Conservation (phyloP, 129 eudicot species). For the Silybum marianum region DNA sequence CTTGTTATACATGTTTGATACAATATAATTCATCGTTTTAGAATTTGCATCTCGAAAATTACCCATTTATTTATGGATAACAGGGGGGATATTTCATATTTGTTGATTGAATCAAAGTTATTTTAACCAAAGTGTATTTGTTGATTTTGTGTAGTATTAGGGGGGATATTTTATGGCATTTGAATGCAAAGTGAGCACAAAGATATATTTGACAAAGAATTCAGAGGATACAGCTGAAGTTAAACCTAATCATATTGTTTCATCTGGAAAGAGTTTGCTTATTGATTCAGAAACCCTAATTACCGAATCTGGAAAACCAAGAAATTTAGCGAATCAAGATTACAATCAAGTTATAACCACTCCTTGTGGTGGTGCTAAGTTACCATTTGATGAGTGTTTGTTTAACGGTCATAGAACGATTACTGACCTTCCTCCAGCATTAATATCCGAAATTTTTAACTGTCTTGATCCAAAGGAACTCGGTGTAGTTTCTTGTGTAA, state of each 20-base stretch:
- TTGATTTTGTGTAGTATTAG: constrained; percentile 27
- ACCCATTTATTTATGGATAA: not conserved
- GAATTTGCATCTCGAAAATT: not conserved
- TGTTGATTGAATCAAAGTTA: not conserved
- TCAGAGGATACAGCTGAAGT: constrained; percentile 33
- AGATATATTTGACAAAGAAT: constrained; percentile 35
- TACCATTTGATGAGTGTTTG: constrained; percentile 35
- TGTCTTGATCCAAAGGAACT: constrained; percentile 89
- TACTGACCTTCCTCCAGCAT: constrained; percentile 77
- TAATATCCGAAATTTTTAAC: constrained; percentile 87
- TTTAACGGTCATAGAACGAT: constrained; percentile 44
- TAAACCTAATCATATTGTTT: constrained; percentile 25
- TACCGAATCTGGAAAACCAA: constrained; percentile 32
- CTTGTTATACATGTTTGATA: not conserved
- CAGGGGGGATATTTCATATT: not conserved
- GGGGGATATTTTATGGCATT: constrained; percentile 74
- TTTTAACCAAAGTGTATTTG: not conserved
- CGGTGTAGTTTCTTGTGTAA: constrained; percentile 87
- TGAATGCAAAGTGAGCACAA: constrained; percentile 68
- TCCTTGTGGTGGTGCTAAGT: constrained; percentile 15
- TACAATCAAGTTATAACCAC: constrained; percentile 21
- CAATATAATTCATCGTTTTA: not conserved
- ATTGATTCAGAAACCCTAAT: constrained; percentile 26
- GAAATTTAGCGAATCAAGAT: not conserved
- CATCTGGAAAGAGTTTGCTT: constrained; percentile 27